phyloP scores from a whole-genome alignment of 2,329 filamentous ascomycete species.

The Apiospora arundinis region DNA sequence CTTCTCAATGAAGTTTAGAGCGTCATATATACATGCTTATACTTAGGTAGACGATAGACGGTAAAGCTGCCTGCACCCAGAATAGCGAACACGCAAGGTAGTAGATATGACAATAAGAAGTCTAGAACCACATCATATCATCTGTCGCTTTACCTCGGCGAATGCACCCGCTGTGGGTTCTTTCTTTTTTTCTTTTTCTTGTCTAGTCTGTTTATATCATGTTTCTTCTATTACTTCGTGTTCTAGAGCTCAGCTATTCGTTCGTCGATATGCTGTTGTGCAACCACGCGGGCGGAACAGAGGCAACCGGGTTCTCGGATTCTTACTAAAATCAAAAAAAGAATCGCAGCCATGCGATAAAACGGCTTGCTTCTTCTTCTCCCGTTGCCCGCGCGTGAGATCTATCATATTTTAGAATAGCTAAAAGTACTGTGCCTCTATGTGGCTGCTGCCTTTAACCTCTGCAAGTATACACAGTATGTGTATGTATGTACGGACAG shows the following conservation, averaged over 20 bases:
- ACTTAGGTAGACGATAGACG: not conserved
- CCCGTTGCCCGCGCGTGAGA: not conserved
- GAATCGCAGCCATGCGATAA: not conserved
- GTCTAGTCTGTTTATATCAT: not conserved
- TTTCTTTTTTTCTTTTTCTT: not conserved
- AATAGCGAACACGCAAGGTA: not conserved
- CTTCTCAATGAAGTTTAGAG: slow-evolving; percentile 2
- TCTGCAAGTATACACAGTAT: not conserved
- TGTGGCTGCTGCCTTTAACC: not conserved
- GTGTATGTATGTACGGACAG: not conserved
- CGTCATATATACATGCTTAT: not conserved
- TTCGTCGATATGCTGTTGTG: not conserved
- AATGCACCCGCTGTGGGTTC: not conserved
- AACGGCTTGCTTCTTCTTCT: not conserved
- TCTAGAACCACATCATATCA: not conserved
- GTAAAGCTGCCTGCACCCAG: not conserved
- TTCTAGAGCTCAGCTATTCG: not conserved
- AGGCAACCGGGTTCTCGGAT: slow-evolving; percentile 18
- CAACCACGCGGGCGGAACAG: not conserved
- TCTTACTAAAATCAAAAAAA: not conserved
- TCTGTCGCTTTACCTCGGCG: not conserved
- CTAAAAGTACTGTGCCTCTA: not conserved
- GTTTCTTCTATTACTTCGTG: not conserved
- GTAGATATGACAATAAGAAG: not conserved
- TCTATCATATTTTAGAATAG: not conserved